Percentiles rank a stretch among this genome's conserved stretches.
These are phyloP conservation scores for Brassica juncea DNA, from an alignment of 345 rosid genomes.

Conservation along the genomic window DNA sequence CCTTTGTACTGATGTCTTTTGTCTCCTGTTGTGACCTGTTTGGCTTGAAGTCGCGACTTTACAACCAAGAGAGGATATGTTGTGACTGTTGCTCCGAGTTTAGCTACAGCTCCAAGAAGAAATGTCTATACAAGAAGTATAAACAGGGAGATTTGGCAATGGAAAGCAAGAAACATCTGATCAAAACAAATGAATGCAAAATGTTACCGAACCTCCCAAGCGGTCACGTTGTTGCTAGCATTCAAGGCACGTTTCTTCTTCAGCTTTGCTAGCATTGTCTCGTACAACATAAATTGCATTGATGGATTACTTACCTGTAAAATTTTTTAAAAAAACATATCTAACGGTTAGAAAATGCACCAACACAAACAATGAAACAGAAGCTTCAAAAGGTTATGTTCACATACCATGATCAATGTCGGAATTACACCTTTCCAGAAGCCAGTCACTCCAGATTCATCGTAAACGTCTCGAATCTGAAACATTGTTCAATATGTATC, in stretches of 20 bases:
- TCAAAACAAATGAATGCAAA: background rate
- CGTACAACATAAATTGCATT: conserved; percentile 94
- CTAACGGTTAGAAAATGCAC: background rate
- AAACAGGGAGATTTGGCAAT: background rate
- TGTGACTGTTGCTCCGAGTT: conserved; percentile 94
- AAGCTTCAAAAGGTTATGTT: conserved; percentile 26
- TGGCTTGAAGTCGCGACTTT: conserved; percentile 95
- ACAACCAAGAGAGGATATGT: conserved; percentile 96
- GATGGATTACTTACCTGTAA: conserved; percentile 95
- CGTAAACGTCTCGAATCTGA: conserved; percentile 85
- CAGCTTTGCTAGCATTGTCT: conserved; percentile 84
- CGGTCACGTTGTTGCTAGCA: conserved; percentile 59
- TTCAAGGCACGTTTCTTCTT: conserved; percentile 61
- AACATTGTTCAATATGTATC: conserved; percentile 26
- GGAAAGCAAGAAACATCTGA: conserved; percentile 4
- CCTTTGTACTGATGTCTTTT: conserved; percentile 85
- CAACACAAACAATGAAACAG: conserved; percentile 12
- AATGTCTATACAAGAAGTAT: conserved; percentile 51
- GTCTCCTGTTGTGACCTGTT: conserved; percentile 69
- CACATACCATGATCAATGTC: conserved; percentile 87
- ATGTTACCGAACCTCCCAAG: conserved; percentile 64
- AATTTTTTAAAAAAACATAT: conserved; percentile 1
- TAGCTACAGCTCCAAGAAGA: conserved; percentile 94
- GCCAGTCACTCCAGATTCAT: conserved; percentile 83
- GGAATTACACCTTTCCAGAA: conserved; percentile 98